Conservation (phyloP, 352 stramenopile genomes). For the Pythium phragmiticola region DNA sequence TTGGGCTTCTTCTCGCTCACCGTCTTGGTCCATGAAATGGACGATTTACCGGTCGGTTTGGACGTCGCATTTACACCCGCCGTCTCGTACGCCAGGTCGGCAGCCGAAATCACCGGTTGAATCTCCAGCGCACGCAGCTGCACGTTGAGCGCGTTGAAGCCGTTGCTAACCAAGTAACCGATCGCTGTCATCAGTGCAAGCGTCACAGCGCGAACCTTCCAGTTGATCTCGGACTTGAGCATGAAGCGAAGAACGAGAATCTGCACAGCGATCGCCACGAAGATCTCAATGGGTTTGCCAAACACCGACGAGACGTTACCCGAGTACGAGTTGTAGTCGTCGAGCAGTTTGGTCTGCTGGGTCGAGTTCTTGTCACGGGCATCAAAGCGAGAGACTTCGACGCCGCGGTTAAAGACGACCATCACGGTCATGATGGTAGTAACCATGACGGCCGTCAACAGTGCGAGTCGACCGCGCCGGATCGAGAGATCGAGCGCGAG, state of each 20-base stretch:
- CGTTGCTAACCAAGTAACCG: constrained; percentile 25
- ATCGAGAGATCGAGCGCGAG: not conserved
- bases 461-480: not conserved
- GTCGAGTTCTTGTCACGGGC: not conserved
- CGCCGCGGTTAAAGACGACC: not conserved
- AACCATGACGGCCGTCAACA: not conserved
- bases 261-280: not conserved
- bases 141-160: constrained; percentile 27
- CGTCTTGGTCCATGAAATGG: not conserved
- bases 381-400: not conserved
- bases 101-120: not conserved
- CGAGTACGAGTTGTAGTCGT: constrained; percentile 6
- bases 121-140: constrained; percentile 6
- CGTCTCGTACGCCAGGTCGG: not conserved
- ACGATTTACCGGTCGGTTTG: not conserved
- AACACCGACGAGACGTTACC: not conserved
- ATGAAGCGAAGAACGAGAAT: not conserved
- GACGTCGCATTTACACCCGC: not conserved
- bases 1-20: not conserved
- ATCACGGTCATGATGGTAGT: not conserved
- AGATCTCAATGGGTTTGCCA: constrained; percentile 1
- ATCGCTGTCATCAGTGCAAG: not conserved
- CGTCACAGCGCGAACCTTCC: not conserved
- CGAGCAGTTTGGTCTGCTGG: not conserved
- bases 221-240: not conserved